phyloP scores from a whole-genome alignment of 371 early-diverging fungal species.

The Caulochytrium protostelioides region DNA sequence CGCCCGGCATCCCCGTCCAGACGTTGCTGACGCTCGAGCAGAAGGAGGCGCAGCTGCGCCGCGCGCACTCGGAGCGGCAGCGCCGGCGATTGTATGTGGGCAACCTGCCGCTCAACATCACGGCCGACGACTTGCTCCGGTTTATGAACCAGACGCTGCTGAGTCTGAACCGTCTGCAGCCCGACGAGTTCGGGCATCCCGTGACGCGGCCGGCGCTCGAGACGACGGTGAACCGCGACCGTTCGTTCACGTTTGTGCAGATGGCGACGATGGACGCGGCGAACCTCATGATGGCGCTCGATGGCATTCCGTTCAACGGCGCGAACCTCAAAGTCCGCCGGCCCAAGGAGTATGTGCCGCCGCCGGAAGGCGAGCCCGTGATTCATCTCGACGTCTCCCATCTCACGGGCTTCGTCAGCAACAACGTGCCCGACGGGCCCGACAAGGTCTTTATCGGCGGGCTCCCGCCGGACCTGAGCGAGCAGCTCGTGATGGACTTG shows the following conservation, averaged over 20 bases:
- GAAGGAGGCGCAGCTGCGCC: too few relatives aligned
- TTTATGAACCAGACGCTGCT: slow-evolving; percentile 76
- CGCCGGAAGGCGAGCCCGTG: background rate
- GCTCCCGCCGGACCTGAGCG: slow-evolving; percentile 64
- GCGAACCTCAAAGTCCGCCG: slow-evolving; percentile 72
- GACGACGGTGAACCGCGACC: background rate
- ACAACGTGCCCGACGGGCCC: slow-evolving; percentile 67
- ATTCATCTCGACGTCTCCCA: slow-evolving; percentile 19
- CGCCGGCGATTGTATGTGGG: slow-evolving; percentile 75
- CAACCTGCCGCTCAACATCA: slow-evolving; percentile 61
- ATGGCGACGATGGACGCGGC: background rate
- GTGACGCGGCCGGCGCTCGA: background rate
- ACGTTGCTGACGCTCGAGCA: too few relatives aligned
- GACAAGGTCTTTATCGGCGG: slow-evolving; percentile 89
- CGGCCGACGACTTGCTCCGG: slow-evolving; percentile 49
- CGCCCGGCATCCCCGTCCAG: too few relatives aligned
- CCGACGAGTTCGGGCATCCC: slow-evolving; percentile 35
- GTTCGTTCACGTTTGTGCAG: background rate
- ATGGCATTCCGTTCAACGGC: slow-evolving; percentile 67
- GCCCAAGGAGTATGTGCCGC: slow-evolving; percentile 80
- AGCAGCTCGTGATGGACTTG: slow-evolving; percentile 82
- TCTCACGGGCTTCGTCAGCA: slow-evolving; percentile 44
- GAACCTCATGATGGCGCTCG: slow-evolving; percentile 44
- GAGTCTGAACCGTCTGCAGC: slow-evolving; percentile 36
- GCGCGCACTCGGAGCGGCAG: too few relatives aligned